phyloP scores from a whole-genome alignment of 1,284 basidiomycete genomes.

The Bjerkandera adusta region DNA sequence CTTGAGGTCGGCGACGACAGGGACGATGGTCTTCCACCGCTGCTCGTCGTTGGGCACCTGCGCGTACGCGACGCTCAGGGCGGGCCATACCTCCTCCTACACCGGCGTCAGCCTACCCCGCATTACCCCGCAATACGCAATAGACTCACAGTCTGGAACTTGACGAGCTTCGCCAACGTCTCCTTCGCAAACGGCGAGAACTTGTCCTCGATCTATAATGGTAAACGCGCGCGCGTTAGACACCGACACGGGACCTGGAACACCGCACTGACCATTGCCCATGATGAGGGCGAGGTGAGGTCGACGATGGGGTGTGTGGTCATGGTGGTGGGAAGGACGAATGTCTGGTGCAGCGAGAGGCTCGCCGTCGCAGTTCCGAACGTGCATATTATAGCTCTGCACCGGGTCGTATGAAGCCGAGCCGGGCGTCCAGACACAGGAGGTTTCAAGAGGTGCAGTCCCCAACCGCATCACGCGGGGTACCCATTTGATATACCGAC shows the following conservation, averaged over 20 bases:
- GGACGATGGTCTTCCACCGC: conserved; percentile 86
- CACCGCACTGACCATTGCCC: conserved; percentile 64
- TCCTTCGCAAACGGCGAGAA: conserved; percentile 89
- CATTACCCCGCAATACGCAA: conserved; percentile 10
- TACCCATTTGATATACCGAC: too few relatives aligned
- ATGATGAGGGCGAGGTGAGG: conserved; percentile 77
- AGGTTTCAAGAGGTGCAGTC: conserved; percentile 1
- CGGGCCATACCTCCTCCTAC: conserved; percentile 89
- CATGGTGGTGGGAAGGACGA: conserved; percentile 35
- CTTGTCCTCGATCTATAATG: conserved; percentile 79
- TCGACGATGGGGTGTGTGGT: conserved; percentile 64
- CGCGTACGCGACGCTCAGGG: conserved; percentile 73
- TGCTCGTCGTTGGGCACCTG: conserved; percentile 80
- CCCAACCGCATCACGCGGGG: conserved; percentile 4
- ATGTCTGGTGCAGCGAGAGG: background rate
- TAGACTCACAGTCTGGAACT: conserved; percentile 75
- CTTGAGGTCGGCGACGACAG: conserved; percentile 85
- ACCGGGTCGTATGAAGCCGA: conserved; percentile 2
- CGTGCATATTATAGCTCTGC: conserved; percentile 4
- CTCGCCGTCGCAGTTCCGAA: conserved; percentile 2
- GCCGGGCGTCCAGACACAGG: background rate
- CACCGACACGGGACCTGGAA: background rate
- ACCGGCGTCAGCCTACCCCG: too few relatives aligned
- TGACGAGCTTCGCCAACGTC: conserved; percentile 79
- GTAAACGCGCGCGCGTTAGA: background rate